A percentile compares a stretch with the other conserved stretches of the same genome.
phyloP scores from a whole-genome alignment of 2,329 filamentous ascomycete species.

The Neofusicoccum ribis region DNA sequence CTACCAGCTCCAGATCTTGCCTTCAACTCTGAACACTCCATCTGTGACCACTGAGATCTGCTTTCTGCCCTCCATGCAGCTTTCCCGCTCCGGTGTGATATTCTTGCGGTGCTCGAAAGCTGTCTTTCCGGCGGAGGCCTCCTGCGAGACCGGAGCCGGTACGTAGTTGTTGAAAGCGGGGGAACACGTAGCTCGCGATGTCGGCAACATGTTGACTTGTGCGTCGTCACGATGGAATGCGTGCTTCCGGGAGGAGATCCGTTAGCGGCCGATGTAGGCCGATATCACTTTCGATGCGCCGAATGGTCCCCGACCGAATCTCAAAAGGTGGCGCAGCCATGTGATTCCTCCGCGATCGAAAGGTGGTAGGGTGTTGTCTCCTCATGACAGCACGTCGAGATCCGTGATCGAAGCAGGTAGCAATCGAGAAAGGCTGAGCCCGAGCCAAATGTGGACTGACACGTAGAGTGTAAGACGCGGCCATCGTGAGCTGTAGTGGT shows the following conservation, averaged over 20 bases:
- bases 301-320: not conserved
- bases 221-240: too few species aligned
- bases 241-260: too few species aligned
- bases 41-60: not conserved
- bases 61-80: not conserved
- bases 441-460: not conserved
- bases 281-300: too few species aligned
- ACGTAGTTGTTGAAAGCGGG: too few species aligned
- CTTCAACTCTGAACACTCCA: not conserved
- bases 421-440: not conserved
- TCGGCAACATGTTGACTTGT: too few species aligned
- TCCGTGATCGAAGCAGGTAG: not conserved
- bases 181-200: too few species aligned
- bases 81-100: not conserved
- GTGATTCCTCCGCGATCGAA: not conserved
- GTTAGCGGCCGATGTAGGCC: too few species aligned
- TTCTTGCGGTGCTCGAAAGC: not conserved
- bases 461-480: not conserved
- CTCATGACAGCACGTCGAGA: not conserved
- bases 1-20: not conserved
- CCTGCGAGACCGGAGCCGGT: too few species aligned
- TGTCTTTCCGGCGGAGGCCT: too few species aligned
- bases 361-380: not conserved
- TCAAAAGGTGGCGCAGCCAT: not conserved
- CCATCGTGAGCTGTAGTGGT: not conserved